These are phyloP conservation scores for Parmales sp. DNA, from an alignment of 108 stramenopile genomes.

Conservation along the genomic window DNA sequence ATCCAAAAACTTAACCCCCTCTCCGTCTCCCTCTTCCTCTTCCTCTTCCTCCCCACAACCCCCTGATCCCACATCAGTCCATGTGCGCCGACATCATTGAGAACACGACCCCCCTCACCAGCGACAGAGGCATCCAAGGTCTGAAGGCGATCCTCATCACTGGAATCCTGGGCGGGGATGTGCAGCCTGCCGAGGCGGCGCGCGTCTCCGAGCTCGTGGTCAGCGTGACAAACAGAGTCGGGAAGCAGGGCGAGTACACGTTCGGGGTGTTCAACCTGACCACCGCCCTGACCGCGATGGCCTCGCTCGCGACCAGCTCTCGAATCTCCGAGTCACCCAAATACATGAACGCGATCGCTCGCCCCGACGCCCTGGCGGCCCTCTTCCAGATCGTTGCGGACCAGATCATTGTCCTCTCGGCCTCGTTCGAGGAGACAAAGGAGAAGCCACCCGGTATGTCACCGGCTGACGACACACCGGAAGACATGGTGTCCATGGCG, in stretches of 20 bases:
- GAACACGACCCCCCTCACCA: conserved; percentile 58
- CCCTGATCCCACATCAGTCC: too few relatives aligned
- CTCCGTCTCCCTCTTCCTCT: not conserved
- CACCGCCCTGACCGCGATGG: conserved; percentile 63
- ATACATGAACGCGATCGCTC: conserved; percentile 70
- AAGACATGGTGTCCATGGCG: too few relatives aligned
- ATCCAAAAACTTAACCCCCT: not conserved
- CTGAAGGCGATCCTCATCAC: not conserved
- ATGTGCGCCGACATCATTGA: conserved; percentile 75
- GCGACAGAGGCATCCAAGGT: not conserved
- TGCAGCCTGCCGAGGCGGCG: not conserved
- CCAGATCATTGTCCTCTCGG: conserved; percentile 73
- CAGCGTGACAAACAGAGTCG: conserved; percentile 80
- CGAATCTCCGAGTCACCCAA: conserved; percentile 29
- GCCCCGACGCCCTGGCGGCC: conserved; percentile 67
- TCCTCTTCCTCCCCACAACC: too few relatives aligned
- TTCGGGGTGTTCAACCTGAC: conserved; percentile 87
- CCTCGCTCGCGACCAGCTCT: conserved; percentile 36
- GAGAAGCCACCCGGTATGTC: not conserved
- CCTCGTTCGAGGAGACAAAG: not conserved
- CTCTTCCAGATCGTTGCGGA: conserved; percentile 76
- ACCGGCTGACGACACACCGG: too few relatives aligned
- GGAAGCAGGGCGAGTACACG: conserved; percentile 81
- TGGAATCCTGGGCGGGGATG: not conserved
- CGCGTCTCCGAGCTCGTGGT: conserved; percentile 48